phyloP scores from a whole-genome alignment of 352 stramenopile species.

The Pythium scleroteichum region DNA sequence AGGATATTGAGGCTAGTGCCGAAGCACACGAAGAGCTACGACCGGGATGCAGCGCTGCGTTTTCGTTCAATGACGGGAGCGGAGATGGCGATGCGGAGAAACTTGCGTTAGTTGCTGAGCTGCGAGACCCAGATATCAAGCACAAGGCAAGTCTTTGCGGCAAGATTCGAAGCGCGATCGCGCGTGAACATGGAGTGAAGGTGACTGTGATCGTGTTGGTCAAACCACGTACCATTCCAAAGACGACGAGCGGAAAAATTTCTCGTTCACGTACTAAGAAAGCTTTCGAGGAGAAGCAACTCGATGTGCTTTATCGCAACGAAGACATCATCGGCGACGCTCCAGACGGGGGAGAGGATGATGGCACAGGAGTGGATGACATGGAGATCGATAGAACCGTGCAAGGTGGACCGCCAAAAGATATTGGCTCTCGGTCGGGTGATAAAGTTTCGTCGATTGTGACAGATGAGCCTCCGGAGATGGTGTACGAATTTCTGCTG shows the following conservation, averaged over 20 bases:
- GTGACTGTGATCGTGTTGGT: conserved; percentile 92
- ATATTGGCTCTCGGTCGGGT: conserved; percentile 23
- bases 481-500: conserved; percentile 59
- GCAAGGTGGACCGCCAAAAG: conserved; percentile 15
- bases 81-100: conserved; percentile 61
- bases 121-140: conserved; percentile 64
- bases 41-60: conserved; percentile 95
- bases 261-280: conserved; percentile 88
- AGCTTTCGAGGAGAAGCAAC: conserved; percentile 56
- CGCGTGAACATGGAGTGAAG: conserved; percentile 81
- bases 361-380: conserved; percentile 20
- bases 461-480: conserved; percentile 46
- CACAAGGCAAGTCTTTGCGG: conserved; percentile 76
- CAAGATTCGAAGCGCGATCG: conserved; percentile 69
- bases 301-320: conserved; percentile 76
- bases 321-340: conserved; percentile 73
- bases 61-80: conserved; percentile 63
- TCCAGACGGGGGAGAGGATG: conserved; percentile 38
- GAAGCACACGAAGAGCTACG: conserved; percentile 83
- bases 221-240: conserved; percentile 92
- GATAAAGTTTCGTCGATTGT: conserved; percentile 52
- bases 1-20: conserved; percentile 97
- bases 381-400: conserved; percentile 35
- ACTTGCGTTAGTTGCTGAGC: conserved; percentile 74
- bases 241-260: conserved; percentile 99